These are phyloP conservation scores for Fusarium coicis DNA, from an alignment of 2,329 filamentous ascomycete species.

Conservation along the genomic window DNA sequence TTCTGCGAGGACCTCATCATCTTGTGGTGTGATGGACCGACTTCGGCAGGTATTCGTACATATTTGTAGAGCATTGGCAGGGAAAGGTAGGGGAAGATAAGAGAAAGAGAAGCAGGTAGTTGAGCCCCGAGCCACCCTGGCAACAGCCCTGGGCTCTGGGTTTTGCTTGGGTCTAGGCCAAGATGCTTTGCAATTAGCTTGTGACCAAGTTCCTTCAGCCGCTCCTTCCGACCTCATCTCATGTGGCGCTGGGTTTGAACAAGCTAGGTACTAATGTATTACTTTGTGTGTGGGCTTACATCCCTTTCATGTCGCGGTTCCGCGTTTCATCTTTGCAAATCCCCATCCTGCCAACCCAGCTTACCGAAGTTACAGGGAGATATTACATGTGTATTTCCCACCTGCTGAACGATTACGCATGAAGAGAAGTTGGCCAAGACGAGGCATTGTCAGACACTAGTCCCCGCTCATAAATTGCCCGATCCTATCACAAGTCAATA, in stretches of 20 bases:
- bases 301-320: conserved; percentile 4
- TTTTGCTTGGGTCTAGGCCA: conserved; percentile 1
- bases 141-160: neutral
- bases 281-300: conserved; percentile 3
- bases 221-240: conserved; percentile 19
- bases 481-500: neutral
- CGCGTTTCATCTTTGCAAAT: conserved; percentile 25
- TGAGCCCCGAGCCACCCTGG: conserved; percentile 1
- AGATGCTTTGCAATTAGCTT: conserved; percentile 12
- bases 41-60: neutral
- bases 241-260: conserved; percentile 10
- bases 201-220: conserved; percentile 21
- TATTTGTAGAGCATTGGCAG: neutral
- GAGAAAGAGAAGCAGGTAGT: neutral
- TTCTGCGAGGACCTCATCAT: neutral
- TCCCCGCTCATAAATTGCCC: neutral
- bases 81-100: neutral
- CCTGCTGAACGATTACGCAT: neutral
- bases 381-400: neutral
- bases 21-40: neutral
- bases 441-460: neutral
- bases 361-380: conserved; percentile 17
- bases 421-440: neutral
- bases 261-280: neutral
- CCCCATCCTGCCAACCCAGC: conserved; percentile 17